Percentiles rank a stretch among this genome's conserved stretches.
Conservation (phyloP, 371 early-diverging fungal genomes). For the Cladochytrium tenue region DNA sequence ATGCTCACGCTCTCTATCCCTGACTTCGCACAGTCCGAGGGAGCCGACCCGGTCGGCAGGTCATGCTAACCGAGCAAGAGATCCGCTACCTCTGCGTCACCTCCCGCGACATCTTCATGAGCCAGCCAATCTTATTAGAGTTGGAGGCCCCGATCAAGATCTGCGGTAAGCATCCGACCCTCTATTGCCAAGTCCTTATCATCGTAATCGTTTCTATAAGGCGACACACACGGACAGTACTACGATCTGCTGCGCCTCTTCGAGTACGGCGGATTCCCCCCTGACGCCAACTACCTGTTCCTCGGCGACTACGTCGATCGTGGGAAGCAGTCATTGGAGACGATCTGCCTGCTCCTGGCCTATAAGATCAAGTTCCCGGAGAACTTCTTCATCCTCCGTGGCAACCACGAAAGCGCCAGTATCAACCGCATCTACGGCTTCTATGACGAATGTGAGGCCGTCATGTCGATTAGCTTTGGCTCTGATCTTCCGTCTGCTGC, state of each 20-base stretch:
- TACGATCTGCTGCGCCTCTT: constrained; percentile 92
- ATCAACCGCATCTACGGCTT: constrained; percentile 98
- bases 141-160: constrained; percentile 94
- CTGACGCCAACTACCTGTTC: constrained; percentile 89
- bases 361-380: constrained; percentile 95
- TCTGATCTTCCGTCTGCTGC: not conserved
- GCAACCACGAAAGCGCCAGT: constrained; percentile 93
- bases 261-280: constrained; percentile 90
- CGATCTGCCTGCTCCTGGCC: constrained; percentile 70
- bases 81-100: constrained; percentile 75
- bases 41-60: constrained; percentile 86
- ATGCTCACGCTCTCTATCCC: too few relatives aligned
- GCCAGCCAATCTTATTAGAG: constrained; percentile 89
- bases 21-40: constrained; percentile 72
- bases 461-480: not conserved
- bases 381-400: constrained; percentile 94
- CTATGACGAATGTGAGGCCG: constrained; percentile 92
- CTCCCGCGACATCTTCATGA: constrained; percentile 86
- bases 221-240: constrained; percentile 86
- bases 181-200: not conserved
- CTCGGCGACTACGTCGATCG: constrained; percentile 96
- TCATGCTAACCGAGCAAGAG: constrained; percentile 70
- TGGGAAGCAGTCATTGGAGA: constrained; percentile 86
- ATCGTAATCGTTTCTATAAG: constrained; percentile 14
- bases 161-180: constrained; percentile 60